Evolutionary conservation across 2,329 filamentous ascomycete species (phyloP).

Genomic region (Aspergillus uvarum): DNA sequence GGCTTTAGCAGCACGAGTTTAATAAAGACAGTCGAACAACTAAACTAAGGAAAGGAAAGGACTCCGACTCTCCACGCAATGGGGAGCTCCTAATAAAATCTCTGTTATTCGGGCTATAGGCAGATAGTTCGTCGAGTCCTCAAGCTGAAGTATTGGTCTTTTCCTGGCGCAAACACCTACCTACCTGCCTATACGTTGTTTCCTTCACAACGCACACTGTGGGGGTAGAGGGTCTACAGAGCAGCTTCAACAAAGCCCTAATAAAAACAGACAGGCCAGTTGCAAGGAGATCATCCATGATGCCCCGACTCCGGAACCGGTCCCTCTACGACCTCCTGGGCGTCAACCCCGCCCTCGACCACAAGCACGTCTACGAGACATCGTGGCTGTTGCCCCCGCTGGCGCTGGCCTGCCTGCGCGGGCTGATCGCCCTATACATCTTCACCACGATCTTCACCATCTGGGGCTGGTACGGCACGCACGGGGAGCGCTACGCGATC

Average conservation of each 20-base stretch:
- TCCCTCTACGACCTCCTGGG: slow-evolving; percentile 29
- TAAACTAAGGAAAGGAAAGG: neutral
- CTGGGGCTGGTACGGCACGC: slow-evolving; percentile 64
- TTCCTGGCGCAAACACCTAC: too few relatives aligned
- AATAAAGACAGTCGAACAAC: neutral
- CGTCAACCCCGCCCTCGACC: slow-evolving; percentile 42
- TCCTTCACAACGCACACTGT: neutral
- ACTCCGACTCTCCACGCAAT: neutral
- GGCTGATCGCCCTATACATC: slow-evolving; percentile 55
- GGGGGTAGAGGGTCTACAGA: neutral
- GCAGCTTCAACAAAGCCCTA: neutral
- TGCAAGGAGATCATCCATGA: slow-evolving; percentile 1
- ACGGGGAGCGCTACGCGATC: slow-evolving; percentile 49
- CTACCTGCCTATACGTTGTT: neutral
- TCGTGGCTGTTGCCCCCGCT: slow-evolving; percentile 76
- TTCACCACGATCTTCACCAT: slow-evolving; percentile 69
- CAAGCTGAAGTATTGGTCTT: too few relatives aligned
- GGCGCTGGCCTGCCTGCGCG: slow-evolving; percentile 58
- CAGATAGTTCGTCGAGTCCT: too few relatives aligned
- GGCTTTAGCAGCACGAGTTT: slow-evolving; percentile 6
- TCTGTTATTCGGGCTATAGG: neutral
- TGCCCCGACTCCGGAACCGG: slow-evolving; percentile 15
- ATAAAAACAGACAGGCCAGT: neutral
- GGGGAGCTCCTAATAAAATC: neutral
- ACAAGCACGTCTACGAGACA: slow-evolving; percentile 68